Base-by-base conservation (phyloP, 108 stramenopile species). In the Cyclotella distinguenda region DNA sequence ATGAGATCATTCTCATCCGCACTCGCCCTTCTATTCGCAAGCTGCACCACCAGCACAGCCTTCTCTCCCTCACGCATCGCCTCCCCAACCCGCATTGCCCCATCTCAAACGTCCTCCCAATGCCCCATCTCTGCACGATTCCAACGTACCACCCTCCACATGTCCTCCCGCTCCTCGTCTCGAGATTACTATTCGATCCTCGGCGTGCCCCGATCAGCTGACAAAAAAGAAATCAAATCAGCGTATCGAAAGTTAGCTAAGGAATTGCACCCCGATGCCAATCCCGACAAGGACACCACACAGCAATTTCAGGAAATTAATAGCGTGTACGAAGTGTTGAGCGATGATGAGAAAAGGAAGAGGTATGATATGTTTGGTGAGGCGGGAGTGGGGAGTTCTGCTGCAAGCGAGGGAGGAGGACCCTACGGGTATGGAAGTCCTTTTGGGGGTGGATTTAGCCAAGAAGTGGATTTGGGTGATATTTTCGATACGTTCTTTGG, bases 401-500 rank as follows among this genome's bases (percentile, higher is more conserved):
- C 84, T 23, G 81, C 78, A 19, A 66, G 79, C 59, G 73, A 74
- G 50, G 79, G 73, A 0, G 83, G 74, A 32, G 69, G 70, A 13
- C 80, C 80, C 6, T 83, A 85, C 64, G 83, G 86, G 12, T 72
- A 76, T 21, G 74, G 74, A 18, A 61, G 67, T 42, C 66, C 72
- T 18, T 73, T 74, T 39, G 90, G 87, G 10, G 85, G 74, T 43
- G 89, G 89, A 54, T 94, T 91, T 68, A 88, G 80, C 30, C 86
- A 90, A 45, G 93, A 95, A 63, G 91, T 95, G 15, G 94, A 97
- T 75, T 78, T 97, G 67, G 87, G 91, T n/a, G 96, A 97, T 79
- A 96, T 97, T 64, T 97, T 97, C 56, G 95, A 95, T 66, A 82
- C 87, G 38, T 97, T 97, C 83, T 97, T 97, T 63, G 96, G 95